Percentiles rank a stretch among this genome's conserved stretches.
phyloP scores from a whole-genome alignment of 371 early-diverging fungal species.

The Phascolomyces articulosus region DNA sequence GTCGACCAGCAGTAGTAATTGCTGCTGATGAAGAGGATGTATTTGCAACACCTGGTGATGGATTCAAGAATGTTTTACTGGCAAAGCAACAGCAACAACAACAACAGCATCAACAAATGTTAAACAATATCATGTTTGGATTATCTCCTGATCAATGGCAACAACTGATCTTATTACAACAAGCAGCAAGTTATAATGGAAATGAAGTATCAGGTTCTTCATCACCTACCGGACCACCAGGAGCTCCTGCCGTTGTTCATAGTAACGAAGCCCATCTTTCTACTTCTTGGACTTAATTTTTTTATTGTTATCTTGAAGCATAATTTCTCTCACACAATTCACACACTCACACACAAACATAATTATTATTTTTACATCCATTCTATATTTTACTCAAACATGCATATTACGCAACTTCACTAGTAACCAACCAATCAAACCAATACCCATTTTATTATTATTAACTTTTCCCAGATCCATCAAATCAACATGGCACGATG shows the following conservation, averaged over 20 bases:
- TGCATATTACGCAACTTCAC: too few species aligned
- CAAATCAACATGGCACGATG: too few species aligned
- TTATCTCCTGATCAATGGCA: conserved; percentile 12
- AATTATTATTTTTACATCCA: neutral
- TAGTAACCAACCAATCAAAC: too few species aligned
- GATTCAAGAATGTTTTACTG: conserved; percentile 8
- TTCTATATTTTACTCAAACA: too few species aligned
- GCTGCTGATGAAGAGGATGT: conserved; percentile 9
- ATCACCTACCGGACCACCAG: neutral
- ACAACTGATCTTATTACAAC: conserved; percentile 6
- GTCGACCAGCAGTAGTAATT: conserved; percentile 13
- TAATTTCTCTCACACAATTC: neutral
- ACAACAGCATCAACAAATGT: neutral
- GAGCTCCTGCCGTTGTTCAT: neutral
- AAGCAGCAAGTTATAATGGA: conserved; percentile 10
- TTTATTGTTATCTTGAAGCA: neutral
- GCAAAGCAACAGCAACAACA: conserved; percentile 10
- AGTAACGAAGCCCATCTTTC: neutral
- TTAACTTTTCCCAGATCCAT: too few species aligned
- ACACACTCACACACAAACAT: neutral
- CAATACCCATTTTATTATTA: too few species aligned
- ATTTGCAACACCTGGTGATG: conserved; percentile 9
- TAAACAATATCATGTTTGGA: neutral
- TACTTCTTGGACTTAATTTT: neutral
- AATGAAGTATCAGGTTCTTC: neutral